These are phyloP conservation scores for Fraxinus baroniana DNA, from an alignment of 305 asterid species.

Conservation along the genomic window DNA sequence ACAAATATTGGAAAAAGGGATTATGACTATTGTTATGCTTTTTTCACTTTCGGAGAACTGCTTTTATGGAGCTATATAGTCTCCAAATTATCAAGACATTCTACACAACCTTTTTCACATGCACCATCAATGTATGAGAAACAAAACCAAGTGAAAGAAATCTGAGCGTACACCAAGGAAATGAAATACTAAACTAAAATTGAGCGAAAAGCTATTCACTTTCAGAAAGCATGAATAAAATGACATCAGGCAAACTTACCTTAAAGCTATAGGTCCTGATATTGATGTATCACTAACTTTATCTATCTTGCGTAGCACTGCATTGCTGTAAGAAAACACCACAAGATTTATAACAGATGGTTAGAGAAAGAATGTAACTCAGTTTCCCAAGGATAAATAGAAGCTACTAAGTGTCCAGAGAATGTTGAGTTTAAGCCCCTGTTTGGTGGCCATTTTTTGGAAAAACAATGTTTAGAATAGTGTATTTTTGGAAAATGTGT, in stretches of 20 bases:
- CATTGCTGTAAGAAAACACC: slow-evolving; percentile 46
- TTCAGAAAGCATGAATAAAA: neutral
- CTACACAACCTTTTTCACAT: neutral
- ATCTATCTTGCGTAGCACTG: slow-evolving; percentile 64
- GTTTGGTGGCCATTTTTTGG: too few relatives aligned
- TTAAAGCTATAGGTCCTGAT: slow-evolving; percentile 49
- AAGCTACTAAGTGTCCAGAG: neutral
- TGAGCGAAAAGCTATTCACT: neutral
- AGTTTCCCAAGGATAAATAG: neutral
- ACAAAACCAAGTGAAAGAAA: slow-evolving; percentile 8
- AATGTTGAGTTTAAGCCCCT: neutral
- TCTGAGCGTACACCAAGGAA: neutral
- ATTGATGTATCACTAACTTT: slow-evolving; percentile 48
- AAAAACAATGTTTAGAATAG: too few relatives aligned
- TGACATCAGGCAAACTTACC: slow-evolving; percentile 41
- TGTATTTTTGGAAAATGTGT: too few relatives aligned
- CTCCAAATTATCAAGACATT: neutral
- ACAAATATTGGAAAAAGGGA: neutral
- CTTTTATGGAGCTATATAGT: neutral
- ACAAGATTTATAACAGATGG: slow-evolving; percentile 10
- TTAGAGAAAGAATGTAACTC: neutral
- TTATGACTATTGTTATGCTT: neutral
- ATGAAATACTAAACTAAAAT: neutral
- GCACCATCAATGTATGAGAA: neutral
- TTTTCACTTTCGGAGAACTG: neutral